phyloP scores from a whole-genome alignment of 2,329 filamentous ascomycete genomes.

The Thelonectria blattea region DNA sequence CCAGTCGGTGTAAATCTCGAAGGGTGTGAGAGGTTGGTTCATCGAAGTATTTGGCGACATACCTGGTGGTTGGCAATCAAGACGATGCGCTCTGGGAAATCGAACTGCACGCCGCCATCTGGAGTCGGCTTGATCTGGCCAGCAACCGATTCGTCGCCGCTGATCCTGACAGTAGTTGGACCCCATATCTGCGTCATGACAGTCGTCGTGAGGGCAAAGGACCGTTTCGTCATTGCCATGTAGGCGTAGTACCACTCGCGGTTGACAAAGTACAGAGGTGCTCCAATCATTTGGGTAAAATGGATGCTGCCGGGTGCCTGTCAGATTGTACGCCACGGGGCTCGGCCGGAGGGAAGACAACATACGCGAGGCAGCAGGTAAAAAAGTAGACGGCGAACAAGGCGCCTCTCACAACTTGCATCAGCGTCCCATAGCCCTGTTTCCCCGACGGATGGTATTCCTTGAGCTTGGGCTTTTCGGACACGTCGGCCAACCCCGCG shows the following conservation, averaged over 20 bases:
- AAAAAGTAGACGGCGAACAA: conserved; percentile 60
- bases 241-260: conserved; percentile 82
- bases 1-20: conserved; percentile 85
- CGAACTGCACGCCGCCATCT: conserved; percentile 77
- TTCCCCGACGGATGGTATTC: conserved; percentile 61
- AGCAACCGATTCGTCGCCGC: conserved; percentile 79
- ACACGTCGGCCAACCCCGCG: conserved; percentile 34
- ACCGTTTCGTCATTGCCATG: conserved; percentile 86
- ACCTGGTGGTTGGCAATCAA: conserved; percentile 88
- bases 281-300: conserved; percentile 76
- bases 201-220: conserved; percentile 78
- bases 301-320: conserved; percentile 57
- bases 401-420: conserved; percentile 60
- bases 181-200: conserved; percentile 87
- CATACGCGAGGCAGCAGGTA: conserved; percentile 56
- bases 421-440: conserved; percentile 55
- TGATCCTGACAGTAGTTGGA: conserved; percentile 82
- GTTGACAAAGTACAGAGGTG: conserved; percentile 77
- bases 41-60: conserved; percentile 14
- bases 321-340: conserved; percentile 15
- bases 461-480: conserved; percentile 24
- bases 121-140: conserved; percentile 73
- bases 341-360: not conserved
- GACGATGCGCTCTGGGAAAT: conserved; percentile 81
- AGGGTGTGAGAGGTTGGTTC: conserved; percentile 34